Evolutionary conservation across 208 protist genomes (phyloP).

Genomic region (Naegleria lovaniensis): DNA sequence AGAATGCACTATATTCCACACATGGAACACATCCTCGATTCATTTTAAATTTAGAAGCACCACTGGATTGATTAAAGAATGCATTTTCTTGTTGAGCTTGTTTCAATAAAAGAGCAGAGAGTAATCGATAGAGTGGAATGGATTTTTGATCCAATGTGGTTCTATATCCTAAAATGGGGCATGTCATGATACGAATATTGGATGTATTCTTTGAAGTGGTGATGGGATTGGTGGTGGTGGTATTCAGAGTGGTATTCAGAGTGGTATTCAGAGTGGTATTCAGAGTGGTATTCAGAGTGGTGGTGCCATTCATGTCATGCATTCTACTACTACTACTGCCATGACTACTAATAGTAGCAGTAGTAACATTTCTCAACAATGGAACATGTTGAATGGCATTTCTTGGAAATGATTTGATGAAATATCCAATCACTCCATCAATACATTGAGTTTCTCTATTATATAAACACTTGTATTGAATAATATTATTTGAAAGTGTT

Average conservation of each 20-base stretch:
- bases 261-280: too few relatives aligned
- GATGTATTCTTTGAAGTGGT: too few relatives aligned
- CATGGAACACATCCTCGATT: not conserved
- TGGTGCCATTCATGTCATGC: too few relatives aligned
- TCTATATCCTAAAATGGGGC: not conserved
- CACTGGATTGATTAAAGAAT: not conserved
- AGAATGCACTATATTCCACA: not conserved
- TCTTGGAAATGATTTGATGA: not conserved
- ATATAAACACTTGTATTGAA: not conserved
- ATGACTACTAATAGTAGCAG: too few relatives aligned
- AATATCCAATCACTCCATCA: not conserved
- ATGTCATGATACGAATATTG: not conserved
- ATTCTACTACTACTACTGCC: too few relatives aligned
- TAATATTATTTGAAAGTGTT: not conserved
- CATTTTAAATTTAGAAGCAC: not conserved
- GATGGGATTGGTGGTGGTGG: too few relatives aligned
- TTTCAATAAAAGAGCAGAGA: not conserved
- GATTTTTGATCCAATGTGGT: not conserved
- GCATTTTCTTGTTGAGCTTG: not conserved
- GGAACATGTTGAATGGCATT: too few relatives aligned
- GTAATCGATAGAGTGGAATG: not conserved
- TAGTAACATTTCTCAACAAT: too few relatives aligned
- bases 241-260: too few relatives aligned
- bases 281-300: too few relatives aligned
- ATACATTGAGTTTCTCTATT: not conserved